These are phyloP conservation scores for Prosopis cineraria DNA, from an alignment of 306 rosid species.

Conservation along the genomic window DNA sequence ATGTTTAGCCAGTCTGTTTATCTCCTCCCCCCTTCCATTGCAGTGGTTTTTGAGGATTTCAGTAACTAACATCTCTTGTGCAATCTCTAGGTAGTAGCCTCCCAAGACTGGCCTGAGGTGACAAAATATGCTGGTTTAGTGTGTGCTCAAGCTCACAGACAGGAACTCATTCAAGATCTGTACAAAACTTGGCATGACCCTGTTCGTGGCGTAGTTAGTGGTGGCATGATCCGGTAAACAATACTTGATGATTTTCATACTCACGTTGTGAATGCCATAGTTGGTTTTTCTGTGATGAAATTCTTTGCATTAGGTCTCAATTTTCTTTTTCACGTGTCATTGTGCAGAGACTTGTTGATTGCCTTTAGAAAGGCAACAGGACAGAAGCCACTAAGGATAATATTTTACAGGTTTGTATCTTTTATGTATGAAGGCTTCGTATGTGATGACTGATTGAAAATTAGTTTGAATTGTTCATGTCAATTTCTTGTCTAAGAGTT, in stretches of 20 bases:
- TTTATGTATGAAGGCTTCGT: neutral
- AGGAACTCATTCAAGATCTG: slow-evolving; percentile 89
- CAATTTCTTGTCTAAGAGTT: neutral
- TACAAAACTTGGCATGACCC: slow-evolving; percentile 97
- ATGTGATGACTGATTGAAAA: neutral
- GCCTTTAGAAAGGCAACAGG: slow-evolving; percentile 95
- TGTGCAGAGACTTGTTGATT: slow-evolving; percentile 81
- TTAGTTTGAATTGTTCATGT: neutral
- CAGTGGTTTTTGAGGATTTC: slow-evolving; percentile 6
- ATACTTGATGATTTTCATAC: neutral
- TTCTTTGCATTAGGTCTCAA: slow-evolving; percentile 23
- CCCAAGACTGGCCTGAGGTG: slow-evolving; percentile 98
- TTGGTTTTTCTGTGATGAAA: slow-evolving; percentile 14
- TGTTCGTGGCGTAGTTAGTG: slow-evolving; percentile 82
- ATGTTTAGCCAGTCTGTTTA: slow-evolving; percentile 25
- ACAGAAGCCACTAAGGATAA: slow-evolving; percentile 86
- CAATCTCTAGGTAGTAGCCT: slow-evolving; percentile 82
- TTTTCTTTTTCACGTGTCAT: slow-evolving; percentile 3
- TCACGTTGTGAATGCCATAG: neutral
- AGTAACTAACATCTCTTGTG: slow-evolving; percentile 35
- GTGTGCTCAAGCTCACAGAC: slow-evolving; percentile 95
- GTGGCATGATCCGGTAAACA: slow-evolving; percentile 87
- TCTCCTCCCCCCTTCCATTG: neutral
- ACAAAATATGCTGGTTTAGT: slow-evolving; percentile 92
- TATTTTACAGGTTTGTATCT: slow-evolving; percentile 77